These are phyloP conservation scores for Salix brachista DNA, from an alignment of 345 rosid genomes.

Conservation along the genomic window DNA sequence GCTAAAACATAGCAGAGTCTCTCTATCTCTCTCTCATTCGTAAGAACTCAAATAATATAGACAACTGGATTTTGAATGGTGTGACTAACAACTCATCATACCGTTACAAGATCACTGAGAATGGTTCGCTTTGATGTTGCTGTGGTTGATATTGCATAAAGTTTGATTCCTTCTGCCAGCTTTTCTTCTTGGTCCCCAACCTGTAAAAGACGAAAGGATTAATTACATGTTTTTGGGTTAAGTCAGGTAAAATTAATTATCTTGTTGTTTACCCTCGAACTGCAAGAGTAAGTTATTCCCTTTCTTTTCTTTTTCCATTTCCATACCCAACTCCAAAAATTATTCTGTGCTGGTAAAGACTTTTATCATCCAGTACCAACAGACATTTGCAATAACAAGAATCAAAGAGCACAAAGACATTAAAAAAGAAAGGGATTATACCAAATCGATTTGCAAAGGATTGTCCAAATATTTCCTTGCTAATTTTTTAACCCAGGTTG, in stretches of 20 bases:
- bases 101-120: slow-evolving; percentile 87
- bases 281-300: background rate
- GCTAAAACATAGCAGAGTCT: background rate
- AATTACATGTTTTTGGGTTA: background rate
- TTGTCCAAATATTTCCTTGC: slow-evolving; percentile 83
- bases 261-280: background rate
- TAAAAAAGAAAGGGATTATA: slow-evolving; percentile 21
- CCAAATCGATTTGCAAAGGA: slow-evolving; percentile 91
- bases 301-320: background rate
- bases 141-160: slow-evolving; percentile 74
- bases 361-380: background rate
- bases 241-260: background rate
- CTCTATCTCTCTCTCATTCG: too few species aligned
- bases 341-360: background rate
- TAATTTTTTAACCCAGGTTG: slow-evolving; percentile 89
- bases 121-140: slow-evolving; percentile 74
- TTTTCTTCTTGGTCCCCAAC: slow-evolving; percentile 96
- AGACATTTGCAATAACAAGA: background rate
- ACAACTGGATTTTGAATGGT: background rate
- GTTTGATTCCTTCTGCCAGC: slow-evolving; percentile 91
- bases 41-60: background rate
- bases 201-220: slow-evolving; percentile 29
- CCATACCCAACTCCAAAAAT: background rate
- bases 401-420: background rate
- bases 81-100: slow-evolving; percentile 29